Base-by-base conservation (phyloP, 306 rosid species). In the Bauhinia variegata region DNA sequence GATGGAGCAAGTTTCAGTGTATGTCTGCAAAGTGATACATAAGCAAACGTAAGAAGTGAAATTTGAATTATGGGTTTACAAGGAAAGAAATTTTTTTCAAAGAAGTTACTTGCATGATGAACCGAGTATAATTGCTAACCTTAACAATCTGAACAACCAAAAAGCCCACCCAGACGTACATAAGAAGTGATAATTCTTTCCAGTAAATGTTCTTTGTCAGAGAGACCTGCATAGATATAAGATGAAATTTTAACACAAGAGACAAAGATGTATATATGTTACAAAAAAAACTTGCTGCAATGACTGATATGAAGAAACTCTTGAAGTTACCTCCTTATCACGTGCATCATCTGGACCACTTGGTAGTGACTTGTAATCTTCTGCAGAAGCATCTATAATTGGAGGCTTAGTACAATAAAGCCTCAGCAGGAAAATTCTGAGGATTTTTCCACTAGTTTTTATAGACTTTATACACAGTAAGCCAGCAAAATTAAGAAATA, bases 101-200 rank as follows among this genome's bases (percentile, higher is more conserved):
- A n/a, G n/a, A n/a, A n/a, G n/a, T n/a, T n/a, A n/a, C n/a, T 23
- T 23, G 2, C 2, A 23, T 23, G 28, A 23, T 23, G 46, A 75
- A 42, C 5, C 4, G 52, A 77, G 36, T 53, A 10, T 49, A 38
- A 55, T 12, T 48, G 42, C 55, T 78, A 65, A 86, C 96, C 89
- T 89, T 89, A 16, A 87, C 68, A 57, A 89, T 81, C 89, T 89
- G 96, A 58, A 89, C 82, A 75, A 75, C 36, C 28, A 89, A 91
- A 71, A 87, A 89, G 60, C 83, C 93, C 57, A 87, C 83, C 96
- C 96, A 89, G 36, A 89, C 96, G 70, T 72, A 89, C 65, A 83
- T 15, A 60, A 89, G 93, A 60, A 85, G 54, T 65, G 53, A 47
- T 70, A 79, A 23, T 77, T 89, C 96, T 68, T 89, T 89, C 96